A percentile compares a stretch with the other conserved stretches of the same genome.
Conservation (phyloP, 176 grass and related monocot species). For the Themeda triandra region DNA sequence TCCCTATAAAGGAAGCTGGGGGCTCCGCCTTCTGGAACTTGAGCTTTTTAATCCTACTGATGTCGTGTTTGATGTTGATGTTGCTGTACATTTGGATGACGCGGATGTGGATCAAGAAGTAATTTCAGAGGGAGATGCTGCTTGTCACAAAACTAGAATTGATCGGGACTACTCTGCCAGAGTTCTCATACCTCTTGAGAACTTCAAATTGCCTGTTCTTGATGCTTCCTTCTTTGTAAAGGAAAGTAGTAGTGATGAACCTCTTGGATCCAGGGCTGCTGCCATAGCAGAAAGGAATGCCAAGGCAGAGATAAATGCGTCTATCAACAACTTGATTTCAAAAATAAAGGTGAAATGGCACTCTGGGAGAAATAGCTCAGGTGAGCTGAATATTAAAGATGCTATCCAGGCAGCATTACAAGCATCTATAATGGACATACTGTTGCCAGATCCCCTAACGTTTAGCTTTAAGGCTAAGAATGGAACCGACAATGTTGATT, state of each 20-base stretch:
- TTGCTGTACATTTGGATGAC: conserved; percentile 70
- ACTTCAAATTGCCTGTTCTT: conserved; percentile 96
- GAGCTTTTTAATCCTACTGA: conserved; percentile 95
- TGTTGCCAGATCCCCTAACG: conserved; percentile 88
- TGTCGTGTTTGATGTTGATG: conserved; percentile 93
- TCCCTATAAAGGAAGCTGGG: conserved; percentile 88
- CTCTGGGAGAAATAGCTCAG: conserved; percentile 92
- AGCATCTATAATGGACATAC: conserved; percentile 89
- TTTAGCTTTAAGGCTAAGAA: conserved; percentile 77
- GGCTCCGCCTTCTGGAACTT: conserved; percentile 86
- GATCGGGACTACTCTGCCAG: conserved; percentile 95
- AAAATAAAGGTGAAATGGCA: conserved; percentile 99
- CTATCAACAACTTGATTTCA: conserved; percentile 87
- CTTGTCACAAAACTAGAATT: conserved; percentile 80
- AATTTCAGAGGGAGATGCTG: conserved; percentile 25
- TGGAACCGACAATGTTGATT: conserved; percentile 17
- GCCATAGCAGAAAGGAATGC: conserved; percentile 76
- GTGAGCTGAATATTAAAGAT: conserved; percentile 97
- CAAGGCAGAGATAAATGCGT: conserved; percentile 87
- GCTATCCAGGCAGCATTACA: conserved; percentile 88
- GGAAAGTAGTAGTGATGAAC: conserved; percentile 48
- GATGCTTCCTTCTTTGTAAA: conserved; percentile 81
- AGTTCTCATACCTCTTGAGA: conserved; percentile 88
- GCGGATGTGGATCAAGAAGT: conserved; percentile 25
- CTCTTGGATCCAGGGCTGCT: conserved; percentile 34